Evolutionary conservation across 345 rosid species (phyloP).

Genomic region (Sonneratia alba): DNA sequence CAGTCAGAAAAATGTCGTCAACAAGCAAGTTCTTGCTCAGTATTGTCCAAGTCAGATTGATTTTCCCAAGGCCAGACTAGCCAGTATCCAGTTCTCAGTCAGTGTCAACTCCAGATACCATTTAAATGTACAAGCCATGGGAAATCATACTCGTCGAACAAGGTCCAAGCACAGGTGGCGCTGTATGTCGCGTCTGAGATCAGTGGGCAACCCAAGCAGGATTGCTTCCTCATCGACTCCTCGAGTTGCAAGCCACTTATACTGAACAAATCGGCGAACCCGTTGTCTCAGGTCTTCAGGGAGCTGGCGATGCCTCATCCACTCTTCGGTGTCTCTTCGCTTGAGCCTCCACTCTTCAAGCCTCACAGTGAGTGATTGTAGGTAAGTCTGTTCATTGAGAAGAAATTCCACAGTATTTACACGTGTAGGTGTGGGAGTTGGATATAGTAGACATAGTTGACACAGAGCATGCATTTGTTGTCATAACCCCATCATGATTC

Average conservation of each 20-base stretch:
- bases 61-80: background rate
- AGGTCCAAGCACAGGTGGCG: slow-evolving; percentile 88
- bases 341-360: slow-evolving; percentile 93
- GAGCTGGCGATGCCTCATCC: slow-evolving; percentile 95
- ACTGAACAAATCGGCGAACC: slow-evolving; percentile 64
- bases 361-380: slow-evolving; percentile 78
- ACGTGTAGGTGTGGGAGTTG: background rate
- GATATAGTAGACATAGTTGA: background rate
- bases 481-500: background rate
- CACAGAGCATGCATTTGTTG: background rate
- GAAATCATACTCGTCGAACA: slow-evolving; percentile 63
- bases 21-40: too few species aligned
- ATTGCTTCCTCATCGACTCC: slow-evolving; percentile 88
- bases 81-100: background rate
- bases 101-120: background rate
- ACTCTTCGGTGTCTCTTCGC: slow-evolving; percentile 86
- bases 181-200: slow-evolving; percentile 86
- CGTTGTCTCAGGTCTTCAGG: slow-evolving; percentile 66
- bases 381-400: slow-evolving; percentile 49
- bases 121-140: background rate
- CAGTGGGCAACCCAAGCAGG: slow-evolving; percentile 64
- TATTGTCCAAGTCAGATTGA: too few species aligned
- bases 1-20: too few species aligned
- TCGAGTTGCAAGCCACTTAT: slow-evolving; percentile 84
- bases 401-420: background rate